Percentiles rank a stretch among this genome's conserved stretches.
Evolutionary conservation across 164 flowering plant species (phyloP).

Genomic region (Dillenia turbinata): DNA sequence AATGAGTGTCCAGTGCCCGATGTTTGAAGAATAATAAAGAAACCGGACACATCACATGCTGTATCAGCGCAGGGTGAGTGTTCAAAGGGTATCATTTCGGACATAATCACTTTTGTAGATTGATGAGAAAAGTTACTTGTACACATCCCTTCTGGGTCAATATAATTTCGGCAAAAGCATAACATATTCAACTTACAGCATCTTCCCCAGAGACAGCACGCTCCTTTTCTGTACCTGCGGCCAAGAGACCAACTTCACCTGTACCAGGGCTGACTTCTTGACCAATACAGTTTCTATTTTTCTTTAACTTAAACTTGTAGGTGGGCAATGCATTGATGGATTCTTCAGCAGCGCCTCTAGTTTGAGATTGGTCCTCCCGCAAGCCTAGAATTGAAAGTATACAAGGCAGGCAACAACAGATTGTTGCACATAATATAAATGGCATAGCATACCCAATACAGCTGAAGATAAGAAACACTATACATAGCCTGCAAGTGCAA

Average conservation of each 20-base stretch:
- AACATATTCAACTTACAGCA: slow-evolving; percentile 40
- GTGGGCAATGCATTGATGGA: slow-evolving; percentile 77
- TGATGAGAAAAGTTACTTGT: too few relatives aligned
- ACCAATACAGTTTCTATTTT: slow-evolving; percentile 26
- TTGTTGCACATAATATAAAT: slow-evolving; percentile 82
- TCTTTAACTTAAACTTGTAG: slow-evolving; percentile 72
- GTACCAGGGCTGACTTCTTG: slow-evolving; percentile 28
- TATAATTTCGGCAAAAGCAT: too few relatives aligned
- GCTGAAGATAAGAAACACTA: slow-evolving; percentile 86
- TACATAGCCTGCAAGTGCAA: slow-evolving; percentile 66
- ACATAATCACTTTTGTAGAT: too few relatives aligned
- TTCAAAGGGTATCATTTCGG: too few relatives aligned
- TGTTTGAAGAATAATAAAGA: too few relatives aligned
- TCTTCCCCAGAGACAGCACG: slow-evolving; percentile 82
- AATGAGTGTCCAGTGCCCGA: too few relatives aligned
- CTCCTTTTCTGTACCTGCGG: slow-evolving; percentile 87
- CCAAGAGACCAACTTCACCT: slow-evolving; percentile 73
- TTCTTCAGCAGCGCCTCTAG: slow-evolving; percentile 80
- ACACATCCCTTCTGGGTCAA: too few relatives aligned
- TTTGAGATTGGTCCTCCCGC: slow-evolving; percentile 67
- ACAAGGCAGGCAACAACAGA: slow-evolving; percentile 98
- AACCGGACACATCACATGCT: too few relatives aligned
- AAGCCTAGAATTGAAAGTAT: slow-evolving; percentile 74
- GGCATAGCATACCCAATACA: slow-evolving; percentile 99
- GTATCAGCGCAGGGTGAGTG: too few relatives aligned